Evolutionary conservation across 2,329 filamentous ascomycete genomes (phyloP).

Genomic region (Aspergillus tanneri): DNA sequence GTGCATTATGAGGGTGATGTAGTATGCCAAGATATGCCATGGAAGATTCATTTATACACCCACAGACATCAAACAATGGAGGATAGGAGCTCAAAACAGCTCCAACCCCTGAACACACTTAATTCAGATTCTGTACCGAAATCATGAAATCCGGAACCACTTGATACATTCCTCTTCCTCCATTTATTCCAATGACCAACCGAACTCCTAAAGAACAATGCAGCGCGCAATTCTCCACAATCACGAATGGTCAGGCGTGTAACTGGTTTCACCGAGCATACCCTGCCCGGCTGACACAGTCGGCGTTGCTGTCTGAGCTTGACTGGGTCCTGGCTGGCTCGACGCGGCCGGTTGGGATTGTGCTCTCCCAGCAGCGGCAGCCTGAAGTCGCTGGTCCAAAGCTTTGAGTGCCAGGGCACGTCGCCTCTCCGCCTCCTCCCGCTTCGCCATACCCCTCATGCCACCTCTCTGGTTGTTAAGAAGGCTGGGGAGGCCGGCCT

Average conservation of each 20-base stretch:
- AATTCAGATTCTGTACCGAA: neutral
- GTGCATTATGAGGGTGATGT: neutral
- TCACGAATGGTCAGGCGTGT: constrained; percentile 61
- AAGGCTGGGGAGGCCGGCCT: constrained; percentile 60
- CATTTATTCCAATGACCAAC: constrained; percentile 13
- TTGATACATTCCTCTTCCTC: neutral
- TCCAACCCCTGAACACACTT: neutral
- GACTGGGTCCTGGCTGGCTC: constrained; percentile 31
- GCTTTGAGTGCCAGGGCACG: constrained; percentile 87
- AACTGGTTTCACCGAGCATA: constrained; percentile 68
- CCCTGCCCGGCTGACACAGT: constrained; percentile 54
- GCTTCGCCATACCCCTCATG: constrained; percentile 60
- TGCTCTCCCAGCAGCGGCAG: constrained; percentile 63
- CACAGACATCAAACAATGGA: neutral
- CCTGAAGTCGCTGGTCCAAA: constrained; percentile 84
- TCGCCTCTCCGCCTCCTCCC: constrained; percentile 88
- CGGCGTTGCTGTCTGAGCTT: constrained; percentile 55
- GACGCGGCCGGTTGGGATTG: constrained; percentile 37
- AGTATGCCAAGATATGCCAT: neutral
- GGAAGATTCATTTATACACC: neutral
- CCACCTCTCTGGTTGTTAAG: constrained; percentile 52
- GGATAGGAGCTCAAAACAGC: neutral
- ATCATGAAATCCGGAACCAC: neutral
- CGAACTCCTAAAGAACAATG: constrained; percentile 16
- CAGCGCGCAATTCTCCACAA: constrained; percentile 1